phyloP scores from a whole-genome alignment of 192 early-diverging fungal species.

The Coemansia umbellata region DNA sequence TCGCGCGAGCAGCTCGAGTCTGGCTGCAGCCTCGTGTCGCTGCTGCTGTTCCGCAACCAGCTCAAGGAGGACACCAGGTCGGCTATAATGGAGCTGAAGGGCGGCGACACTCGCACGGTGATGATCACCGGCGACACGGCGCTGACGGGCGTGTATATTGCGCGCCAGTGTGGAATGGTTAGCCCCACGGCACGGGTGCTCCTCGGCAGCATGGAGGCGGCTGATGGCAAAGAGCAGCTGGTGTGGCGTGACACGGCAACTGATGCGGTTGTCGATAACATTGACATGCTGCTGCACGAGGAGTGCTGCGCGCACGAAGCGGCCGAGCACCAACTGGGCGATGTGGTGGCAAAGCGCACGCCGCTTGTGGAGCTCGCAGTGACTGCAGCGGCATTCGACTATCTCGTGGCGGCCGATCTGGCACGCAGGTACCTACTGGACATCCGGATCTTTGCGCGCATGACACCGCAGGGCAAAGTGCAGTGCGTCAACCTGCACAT shows the following conservation, averaged over 20 bases:
- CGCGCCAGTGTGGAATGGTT: conserved; percentile 63
- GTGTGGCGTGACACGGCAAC: conserved; percentile 62
- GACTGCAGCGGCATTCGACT: conserved; percentile 65
- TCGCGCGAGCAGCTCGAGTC: conserved; percentile 62
- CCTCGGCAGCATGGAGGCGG: conserved; percentile 56
- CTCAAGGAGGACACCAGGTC: conserved; percentile 67
- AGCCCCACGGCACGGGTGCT: conserved; percentile 47
- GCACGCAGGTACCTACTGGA: conserved; percentile 60
- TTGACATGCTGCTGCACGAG: conserved; percentile 25
- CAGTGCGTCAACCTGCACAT: conserved; percentile 70
- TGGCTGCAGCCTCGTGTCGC: conserved; percentile 53
- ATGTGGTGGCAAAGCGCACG: not conserved
- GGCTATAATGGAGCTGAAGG: conserved; percentile 63
- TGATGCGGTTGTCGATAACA: conserved; percentile 41
- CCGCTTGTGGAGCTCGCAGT: conserved; percentile 62
- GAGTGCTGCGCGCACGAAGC: no score
- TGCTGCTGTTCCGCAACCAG: conserved; percentile 74
- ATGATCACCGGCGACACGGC: conserved; percentile 86
- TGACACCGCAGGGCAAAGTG: conserved; percentile 77
- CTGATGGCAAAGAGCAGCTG: conserved; percentile 4
- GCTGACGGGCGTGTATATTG: conserved; percentile 69
- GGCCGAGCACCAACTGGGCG: conserved; percentile 2
- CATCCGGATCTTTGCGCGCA: conserved; percentile 74
- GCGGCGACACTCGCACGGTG: conserved; percentile 64
- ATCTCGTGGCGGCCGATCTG: conserved; percentile 29